These are phyloP conservation scores for Pseudozyma hubeiensis DNA, from an alignment of 1,284 basidiomycete genomes.

Conservation along the genomic window DNA sequence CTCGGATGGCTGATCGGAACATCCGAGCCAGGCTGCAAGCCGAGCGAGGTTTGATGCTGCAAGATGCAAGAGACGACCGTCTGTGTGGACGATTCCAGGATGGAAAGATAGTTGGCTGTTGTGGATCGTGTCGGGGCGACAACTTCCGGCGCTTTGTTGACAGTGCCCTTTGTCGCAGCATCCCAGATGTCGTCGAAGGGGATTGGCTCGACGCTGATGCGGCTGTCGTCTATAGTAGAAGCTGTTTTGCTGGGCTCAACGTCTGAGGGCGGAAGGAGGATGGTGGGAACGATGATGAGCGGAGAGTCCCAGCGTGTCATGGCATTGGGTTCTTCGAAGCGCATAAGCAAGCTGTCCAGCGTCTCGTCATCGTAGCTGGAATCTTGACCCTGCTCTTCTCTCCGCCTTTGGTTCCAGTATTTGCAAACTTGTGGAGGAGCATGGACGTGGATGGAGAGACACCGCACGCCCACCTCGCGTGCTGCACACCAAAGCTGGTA, in stretches of 20 bases:
- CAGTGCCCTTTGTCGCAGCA: conserved; percentile 79
- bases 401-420: conserved; percentile 77
- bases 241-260: neutral
- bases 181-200: conserved; percentile 83
- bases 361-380: conserved; percentile 78
- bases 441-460: conserved; percentile 81
- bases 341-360: conserved; percentile 88
- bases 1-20: conserved; percentile 27
- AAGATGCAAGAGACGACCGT: conserved; percentile 56
- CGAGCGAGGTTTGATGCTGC: conserved; percentile 33
- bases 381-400: conserved; percentile 68
- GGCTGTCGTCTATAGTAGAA: conserved; percentile 75
- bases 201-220: conserved; percentile 70
- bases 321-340: conserved; percentile 95
- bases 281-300: conserved; percentile 79
- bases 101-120: conserved; percentile 69
- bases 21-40: conserved; percentile 28
- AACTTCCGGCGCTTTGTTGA: conserved; percentile 86
- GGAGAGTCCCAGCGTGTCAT: conserved; percentile 98
- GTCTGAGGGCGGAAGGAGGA: neutral
- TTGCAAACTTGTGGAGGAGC: conserved; percentile 73
- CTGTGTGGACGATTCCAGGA: conserved; percentile 66
- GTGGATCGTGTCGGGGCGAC: conserved; percentile 74
- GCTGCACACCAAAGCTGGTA: conserved; percentile 98
- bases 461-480: conserved; percentile 83